phyloP scores from a whole-genome alignment of 352 stramenopile species.

The Globisporangium parvum region DNA sequence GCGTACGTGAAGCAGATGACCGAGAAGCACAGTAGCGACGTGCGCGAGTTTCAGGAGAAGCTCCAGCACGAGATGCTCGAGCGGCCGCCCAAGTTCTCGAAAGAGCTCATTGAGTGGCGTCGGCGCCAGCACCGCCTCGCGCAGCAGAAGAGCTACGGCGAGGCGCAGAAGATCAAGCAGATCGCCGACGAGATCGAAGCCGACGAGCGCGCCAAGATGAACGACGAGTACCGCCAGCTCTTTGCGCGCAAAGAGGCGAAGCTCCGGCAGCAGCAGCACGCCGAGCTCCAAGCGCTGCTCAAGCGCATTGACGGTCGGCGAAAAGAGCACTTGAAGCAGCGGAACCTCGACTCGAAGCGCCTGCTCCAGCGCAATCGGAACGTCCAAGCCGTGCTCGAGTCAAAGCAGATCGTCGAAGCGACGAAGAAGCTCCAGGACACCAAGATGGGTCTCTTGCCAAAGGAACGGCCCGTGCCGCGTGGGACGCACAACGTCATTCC shows the following conservation, averaged over 20 bases:
- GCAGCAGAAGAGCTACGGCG: conserved; percentile 90
- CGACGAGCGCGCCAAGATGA: conserved; percentile 87
- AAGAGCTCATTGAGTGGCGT: conserved; percentile 93
- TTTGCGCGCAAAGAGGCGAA: conserved; percentile 88
- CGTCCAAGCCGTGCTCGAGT: conserved; percentile 90
- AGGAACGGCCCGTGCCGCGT: conserved; percentile 39
- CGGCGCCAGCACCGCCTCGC: conserved; percentile 91
- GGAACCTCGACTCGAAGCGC: conserved; percentile 90
- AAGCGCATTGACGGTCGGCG: conserved; percentile 92
- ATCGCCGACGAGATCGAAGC: conserved; percentile 92
- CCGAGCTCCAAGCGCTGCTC: conserved; percentile 89
- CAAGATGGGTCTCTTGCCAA: conserved; percentile 72
- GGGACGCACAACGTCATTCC: conserved; percentile 68
- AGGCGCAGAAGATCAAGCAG: conserved; percentile 94
- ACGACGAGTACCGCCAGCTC: conserved; percentile 63
- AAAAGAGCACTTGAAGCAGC: conserved; percentile 93
- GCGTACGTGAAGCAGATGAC: conserved; percentile 94
- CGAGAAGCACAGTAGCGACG: conserved; percentile 81
- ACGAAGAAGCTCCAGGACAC: conserved; percentile 79
- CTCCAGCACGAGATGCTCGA: conserved; percentile 86
- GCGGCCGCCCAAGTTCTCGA: conserved; percentile 88
- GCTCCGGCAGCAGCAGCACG: conserved; percentile 89
- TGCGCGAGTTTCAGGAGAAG: conserved; percentile 87
- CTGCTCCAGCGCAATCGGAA: conserved; percentile 95
- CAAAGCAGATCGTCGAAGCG: conserved; percentile 83